Evolutionary conservation across 2,329 filamentous ascomycete species (phyloP).

Genomic region (Phoma herbarum): DNA sequence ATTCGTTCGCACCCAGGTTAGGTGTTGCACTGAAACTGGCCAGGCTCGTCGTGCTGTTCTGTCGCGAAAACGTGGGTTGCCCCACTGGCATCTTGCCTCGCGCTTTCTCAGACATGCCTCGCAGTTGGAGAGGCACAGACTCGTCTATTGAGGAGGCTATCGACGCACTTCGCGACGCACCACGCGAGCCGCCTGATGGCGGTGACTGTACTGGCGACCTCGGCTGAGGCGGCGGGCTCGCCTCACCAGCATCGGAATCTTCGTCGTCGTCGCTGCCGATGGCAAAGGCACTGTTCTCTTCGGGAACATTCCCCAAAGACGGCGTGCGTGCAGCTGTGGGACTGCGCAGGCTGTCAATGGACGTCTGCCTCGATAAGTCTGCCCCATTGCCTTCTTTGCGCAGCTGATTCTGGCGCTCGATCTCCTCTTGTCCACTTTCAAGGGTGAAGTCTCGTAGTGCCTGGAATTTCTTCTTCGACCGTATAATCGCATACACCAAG

Average conservation of each 20-base stretch:
- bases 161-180: slow-evolving; percentile 70
- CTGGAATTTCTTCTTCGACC: slow-evolving; percentile 83
- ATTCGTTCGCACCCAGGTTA: slow-evolving; percentile 64
- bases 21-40: slow-evolving; percentile 67
- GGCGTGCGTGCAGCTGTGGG: slow-evolving; percentile 66
- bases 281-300: slow-evolving; percentile 82
- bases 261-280: slow-evolving; percentile 81
- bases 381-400: slow-evolving; percentile 65
- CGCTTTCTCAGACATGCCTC: slow-evolving; percentile 97
- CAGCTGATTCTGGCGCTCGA: slow-evolving; percentile 78
- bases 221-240: slow-evolving; percentile 48
- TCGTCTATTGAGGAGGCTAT: slow-evolving; percentile 75
- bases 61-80: slow-evolving; percentile 81
- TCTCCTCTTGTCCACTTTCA: slow-evolving; percentile 89
- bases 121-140: slow-evolving; percentile 79
- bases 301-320: slow-evolving; percentile 72
- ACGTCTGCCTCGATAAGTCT: slow-evolving; percentile 62
- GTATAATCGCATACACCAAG: slow-evolving; percentile 80
- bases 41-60: slow-evolving; percentile 88
- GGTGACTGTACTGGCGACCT: slow-evolving; percentile 44
- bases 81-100: slow-evolving; percentile 93
- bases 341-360: slow-evolving; percentile 73
- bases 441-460: slow-evolving; percentile 86
- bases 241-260: slow-evolving; percentile 71
- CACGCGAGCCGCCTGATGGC: slow-evolving; percentile 22